These are phyloP conservation scores for Mycena galopus DNA, from an alignment of 768 basidiomycete species.

Conservation along the genomic window DNA sequence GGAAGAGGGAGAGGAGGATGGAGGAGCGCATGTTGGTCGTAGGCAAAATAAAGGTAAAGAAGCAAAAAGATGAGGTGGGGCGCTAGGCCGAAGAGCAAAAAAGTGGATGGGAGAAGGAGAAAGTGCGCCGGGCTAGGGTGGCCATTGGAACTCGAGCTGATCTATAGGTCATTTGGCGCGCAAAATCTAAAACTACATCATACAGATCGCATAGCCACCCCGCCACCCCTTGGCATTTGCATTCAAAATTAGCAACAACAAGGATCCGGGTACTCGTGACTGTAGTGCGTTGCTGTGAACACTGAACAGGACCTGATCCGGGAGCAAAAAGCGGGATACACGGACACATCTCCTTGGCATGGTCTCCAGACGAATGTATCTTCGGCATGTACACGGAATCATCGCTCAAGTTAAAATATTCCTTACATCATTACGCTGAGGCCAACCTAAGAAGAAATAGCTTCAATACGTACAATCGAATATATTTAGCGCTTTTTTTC, in stretches of 20 bases:
- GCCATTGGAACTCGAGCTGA: neutral
- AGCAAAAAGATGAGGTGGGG: neutral
- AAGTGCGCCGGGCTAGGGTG: conserved; percentile 1
- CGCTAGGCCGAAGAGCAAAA: conserved; percentile 12
- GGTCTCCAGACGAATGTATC: too few species aligned
- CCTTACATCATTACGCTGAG: too few species aligned
- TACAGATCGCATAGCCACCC: neutral
- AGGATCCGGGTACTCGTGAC: too few species aligned
- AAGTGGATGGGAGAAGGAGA: neutral
- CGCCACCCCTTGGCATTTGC: neutral
- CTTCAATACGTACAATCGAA: too few species aligned
- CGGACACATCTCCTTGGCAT: too few species aligned
- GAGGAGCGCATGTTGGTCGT: conserved; percentile 11
- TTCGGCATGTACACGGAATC: too few species aligned
- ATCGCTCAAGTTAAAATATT: too few species aligned
- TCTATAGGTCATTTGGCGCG: conserved; percentile 11
- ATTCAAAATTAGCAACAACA: neutral
- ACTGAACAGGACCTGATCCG: neutral
- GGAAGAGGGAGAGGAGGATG: conserved; percentile 4
- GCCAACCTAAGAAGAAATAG: too few species aligned
- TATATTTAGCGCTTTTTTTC: too few species aligned
- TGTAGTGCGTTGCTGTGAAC: neutral
- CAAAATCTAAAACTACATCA: neutral
- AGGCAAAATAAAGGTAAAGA: conserved; percentile 3
- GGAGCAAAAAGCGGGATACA: too few species aligned